A percentile compares a stretch with the other conserved stretches of the same genome.
Evolutionary conservation across 805 yeast species (phyloP).

Genomic region (Saturnispora serradocipensis): DNA sequence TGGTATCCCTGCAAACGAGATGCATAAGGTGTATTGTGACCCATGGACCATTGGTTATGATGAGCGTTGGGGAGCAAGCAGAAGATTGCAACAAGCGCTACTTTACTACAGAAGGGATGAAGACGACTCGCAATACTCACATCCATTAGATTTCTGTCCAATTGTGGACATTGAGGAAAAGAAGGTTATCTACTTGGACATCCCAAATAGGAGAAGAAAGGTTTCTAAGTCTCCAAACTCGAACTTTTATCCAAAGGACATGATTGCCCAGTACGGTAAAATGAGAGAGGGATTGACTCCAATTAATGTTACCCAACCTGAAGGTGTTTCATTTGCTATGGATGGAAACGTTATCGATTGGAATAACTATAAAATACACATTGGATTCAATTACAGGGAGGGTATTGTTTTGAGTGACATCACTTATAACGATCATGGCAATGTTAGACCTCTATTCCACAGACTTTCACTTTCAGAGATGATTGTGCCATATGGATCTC

Average conservation of each 20-base stretch:
- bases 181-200: slow-evolving; percentile 65
- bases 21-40: slow-evolving; percentile 54
- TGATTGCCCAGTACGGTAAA: slow-evolving; percentile 52
- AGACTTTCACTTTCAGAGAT: slow-evolving; percentile 70
- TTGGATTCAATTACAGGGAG: slow-evolving; percentile 81
- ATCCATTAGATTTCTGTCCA: slow-evolving; percentile 76
- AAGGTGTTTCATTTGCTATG: slow-evolving; percentile 72
- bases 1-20: slow-evolving; percentile 56
- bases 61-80: slow-evolving; percentile 65
- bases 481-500: slow-evolving; percentile 80
- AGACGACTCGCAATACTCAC: slow-evolving; percentile 61
- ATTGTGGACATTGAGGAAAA: slow-evolving; percentile 64
- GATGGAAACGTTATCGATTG: slow-evolving; percentile 61
- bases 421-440: slow-evolving; percentile 67
- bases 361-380: slow-evolving; percentile 70
- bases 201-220: slow-evolving; percentile 67
- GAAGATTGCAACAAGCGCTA: slow-evolving; percentile 72
- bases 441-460: slow-evolving; percentile 66
- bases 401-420: slow-evolving; percentile 73
- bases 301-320: slow-evolving; percentile 66
- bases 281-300: slow-evolving; percentile 59
- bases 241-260: slow-evolving; percentile 58
- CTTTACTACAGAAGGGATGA: slow-evolving; percentile 68
- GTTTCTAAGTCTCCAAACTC: slow-evolving; percentile 60
- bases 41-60: slow-evolving; percentile 62